A percentile compares a stretch with the other conserved stretches of the same genome.
Evolutionary conservation across 345 rosid genomes (phyloP).

Genomic region (Lepidium africanum): DNA sequence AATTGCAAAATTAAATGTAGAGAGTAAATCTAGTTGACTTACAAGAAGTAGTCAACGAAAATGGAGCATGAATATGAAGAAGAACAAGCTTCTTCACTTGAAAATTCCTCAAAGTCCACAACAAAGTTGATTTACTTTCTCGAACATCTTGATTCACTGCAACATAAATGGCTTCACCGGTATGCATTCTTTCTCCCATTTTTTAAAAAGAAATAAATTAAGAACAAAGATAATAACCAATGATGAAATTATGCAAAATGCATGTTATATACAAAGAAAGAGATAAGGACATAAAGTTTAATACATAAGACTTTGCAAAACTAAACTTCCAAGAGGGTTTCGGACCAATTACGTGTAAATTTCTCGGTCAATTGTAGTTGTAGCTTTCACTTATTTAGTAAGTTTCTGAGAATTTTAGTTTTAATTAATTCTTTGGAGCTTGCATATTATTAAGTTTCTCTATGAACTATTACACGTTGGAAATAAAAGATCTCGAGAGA

Average conservation of each 20-base stretch:
- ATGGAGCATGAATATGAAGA: conserved; percentile 43
- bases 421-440: neutral
- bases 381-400: neutral
- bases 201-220: neutral
- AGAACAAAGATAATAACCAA: neutral
- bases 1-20: too few relatives aligned
- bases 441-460: neutral
- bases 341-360: conserved; percentile 6
- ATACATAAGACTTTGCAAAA: neutral
- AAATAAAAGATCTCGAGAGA: neutral
- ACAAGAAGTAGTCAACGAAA: conserved; percentile 2
- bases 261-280: neutral
- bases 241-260: neutral
- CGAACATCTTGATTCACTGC: conserved; percentile 46
- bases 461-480: neutral
- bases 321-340: conserved; percentile 1
- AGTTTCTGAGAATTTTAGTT: conserved; percentile 1
- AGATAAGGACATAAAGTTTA: neutral
- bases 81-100: conserved; percentile 26
- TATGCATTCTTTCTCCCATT: conserved; percentile 7
- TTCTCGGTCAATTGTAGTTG: conserved; percentile 4
- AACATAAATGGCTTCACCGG: conserved; percentile 38
- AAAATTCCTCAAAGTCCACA: conserved; percentile 40
- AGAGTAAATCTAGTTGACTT: too few relatives aligned
- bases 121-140: conserved; percentile 39